These are phyloP conservation scores for Wickerhamiella azyma DNA, from an alignment of 805 yeast genomes.

Conservation along the genomic window DNA sequence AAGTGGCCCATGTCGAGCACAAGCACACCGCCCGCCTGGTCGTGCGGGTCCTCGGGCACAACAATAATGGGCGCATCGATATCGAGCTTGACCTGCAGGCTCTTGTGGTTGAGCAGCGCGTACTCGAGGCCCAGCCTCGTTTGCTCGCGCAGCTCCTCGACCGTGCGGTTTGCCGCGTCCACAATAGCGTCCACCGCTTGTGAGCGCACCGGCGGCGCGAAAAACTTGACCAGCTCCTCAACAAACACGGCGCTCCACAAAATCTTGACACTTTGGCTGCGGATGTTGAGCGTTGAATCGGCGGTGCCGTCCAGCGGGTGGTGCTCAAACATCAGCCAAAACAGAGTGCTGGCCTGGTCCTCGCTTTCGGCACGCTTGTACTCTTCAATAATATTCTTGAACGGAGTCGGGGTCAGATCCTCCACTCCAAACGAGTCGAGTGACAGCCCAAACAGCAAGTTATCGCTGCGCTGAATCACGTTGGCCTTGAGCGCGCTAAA, in stretches of 20 bases:
- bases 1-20: conserved; percentile 94
- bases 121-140: conserved; percentile 87
- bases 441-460: conserved; percentile 57
- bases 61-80: conserved; percentile 87
- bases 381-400: conserved; percentile 30
- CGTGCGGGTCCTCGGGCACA: conserved; percentile 61
- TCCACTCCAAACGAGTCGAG: conserved; percentile 72
- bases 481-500: conserved; percentile 73
- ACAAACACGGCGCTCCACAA: conserved; percentile 78
- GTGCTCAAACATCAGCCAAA: conserved; percentile 66
- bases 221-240: conserved; percentile 60
- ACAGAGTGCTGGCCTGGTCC: too few species aligned
- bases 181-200: conserved; percentile 84
- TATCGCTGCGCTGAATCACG: conserved; percentile 64
- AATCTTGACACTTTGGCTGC: conserved; percentile 74
- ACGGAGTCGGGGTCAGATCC: conserved; percentile 39
- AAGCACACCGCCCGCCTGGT: conserved; percentile 76
- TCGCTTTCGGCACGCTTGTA: not conserved
- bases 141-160: conserved; percentile 79
- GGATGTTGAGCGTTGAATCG: conserved; percentile 61
- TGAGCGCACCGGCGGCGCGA: conserved; percentile 75
- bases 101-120: conserved; percentile 88
- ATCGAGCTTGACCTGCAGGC: conserved; percentile 72
- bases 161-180: conserved; percentile 89
- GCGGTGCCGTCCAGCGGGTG: conserved; percentile 79